phyloP scores from a whole-genome alignment of 331 rosid genomes.

The Acacia pycnantha region DNA sequence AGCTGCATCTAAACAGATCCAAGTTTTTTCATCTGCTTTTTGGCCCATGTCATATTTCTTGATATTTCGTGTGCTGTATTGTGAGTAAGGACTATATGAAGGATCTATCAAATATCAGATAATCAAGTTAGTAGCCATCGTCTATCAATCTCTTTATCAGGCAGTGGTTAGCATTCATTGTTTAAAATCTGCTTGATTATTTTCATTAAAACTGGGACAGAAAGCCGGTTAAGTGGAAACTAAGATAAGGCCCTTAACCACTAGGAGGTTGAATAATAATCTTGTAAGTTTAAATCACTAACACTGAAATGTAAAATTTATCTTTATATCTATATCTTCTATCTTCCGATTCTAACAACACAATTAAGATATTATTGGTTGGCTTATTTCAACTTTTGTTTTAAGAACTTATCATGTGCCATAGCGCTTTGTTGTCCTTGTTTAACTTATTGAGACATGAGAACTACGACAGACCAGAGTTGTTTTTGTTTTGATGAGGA shows the following conservation, averaged over 20 bases:
- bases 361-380: neutral
- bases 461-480: neutral
- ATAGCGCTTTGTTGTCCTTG: neutral
- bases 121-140: neutral
- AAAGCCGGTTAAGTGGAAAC: neutral
- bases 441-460: neutral
- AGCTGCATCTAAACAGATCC: neutral
- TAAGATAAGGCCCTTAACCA: neutral
- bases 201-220: neutral
- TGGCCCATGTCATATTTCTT: neutral
- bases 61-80: neutral
- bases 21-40: neutral
- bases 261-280: neutral
- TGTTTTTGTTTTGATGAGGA: neutral
- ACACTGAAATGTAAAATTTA: neutral
- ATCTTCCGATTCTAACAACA: neutral
- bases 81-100: neutral
- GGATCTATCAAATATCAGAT: neutral
- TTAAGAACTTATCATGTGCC: neutral
- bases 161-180: neutral
- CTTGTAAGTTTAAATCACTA: neutral
- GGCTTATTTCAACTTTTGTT: conserved; percentile 1
- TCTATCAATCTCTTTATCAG: neutral
- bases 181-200: neutral
- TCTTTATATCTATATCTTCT: neutral